Base-by-base conservation (phyloP, 179 eudicot species). In the Beta lomatogona region DNA sequence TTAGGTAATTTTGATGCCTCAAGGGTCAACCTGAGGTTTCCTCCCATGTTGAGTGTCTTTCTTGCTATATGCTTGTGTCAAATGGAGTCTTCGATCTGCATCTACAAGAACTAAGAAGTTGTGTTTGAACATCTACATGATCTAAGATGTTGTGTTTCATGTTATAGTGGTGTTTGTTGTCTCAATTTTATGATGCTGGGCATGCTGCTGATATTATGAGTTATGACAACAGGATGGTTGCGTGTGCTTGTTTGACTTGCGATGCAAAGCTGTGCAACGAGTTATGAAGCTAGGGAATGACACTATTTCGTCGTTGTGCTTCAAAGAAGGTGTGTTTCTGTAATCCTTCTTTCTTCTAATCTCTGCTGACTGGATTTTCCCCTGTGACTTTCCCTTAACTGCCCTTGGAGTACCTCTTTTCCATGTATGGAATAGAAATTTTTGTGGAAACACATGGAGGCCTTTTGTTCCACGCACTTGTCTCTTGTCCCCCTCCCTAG, bases 201-300 rank as follows among this genome's bases (percentile, higher is more conserved):
- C 41, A 68, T 80, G 55, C 4, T 73, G 63, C 31, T 80, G 36
- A 84, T 63, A 28, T 28, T 28, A 28, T 28, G 31, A 28, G 31
- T 76, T 5, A 45, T 71, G 77, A 31, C 21, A 79, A 15, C 86
- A 95, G 99, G 99, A 94, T 91, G 98, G 99, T 44, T 84, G 92
- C 84, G 87, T 94, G 63, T 90, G 94, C 89, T 90, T 90, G 89
- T 92, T 91, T 83, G 99, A 95, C 81, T 73, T 95, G 88, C 91
- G 99, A 78, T 95, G 98, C 88, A 89, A 92, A 85, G 94, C 89
- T 69, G 85, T 91, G 81, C 83, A 92, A 55, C 86, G 41, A 71
- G 81, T 83, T 54, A 80, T 92, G 94, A 83, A 89, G 83, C 85
- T 92, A 46, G 92, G 92, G 6, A 78, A 80, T 76, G 82, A 86